Percentiles rank a stretch among this genome's conserved stretches.
Conservation (phyloP, 129 eudicot genomes). For the Tanacetum coccineum region DNA sequence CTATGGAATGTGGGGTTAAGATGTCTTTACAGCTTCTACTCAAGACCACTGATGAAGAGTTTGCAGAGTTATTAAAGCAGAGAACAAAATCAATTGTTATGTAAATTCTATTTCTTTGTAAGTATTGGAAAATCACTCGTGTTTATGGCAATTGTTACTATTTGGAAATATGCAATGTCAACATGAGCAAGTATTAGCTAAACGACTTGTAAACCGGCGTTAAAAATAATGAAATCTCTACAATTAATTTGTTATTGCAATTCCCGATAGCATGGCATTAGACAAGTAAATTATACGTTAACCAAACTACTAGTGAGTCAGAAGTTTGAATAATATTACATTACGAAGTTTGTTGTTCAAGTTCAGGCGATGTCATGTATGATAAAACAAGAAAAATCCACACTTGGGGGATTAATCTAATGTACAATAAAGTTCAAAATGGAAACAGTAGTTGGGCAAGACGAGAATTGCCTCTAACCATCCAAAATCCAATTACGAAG, state of each 20-base stretch:
- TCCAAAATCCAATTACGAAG: constrained; percentile 15
- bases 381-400: constrained; percentile 21
- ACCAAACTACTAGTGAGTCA: constrained; percentile 8
- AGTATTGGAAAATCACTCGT: constrained; percentile 11
- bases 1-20: constrained; percentile 42
- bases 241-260: neutral
- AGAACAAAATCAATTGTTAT: constrained; percentile 10
- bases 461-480: neutral
- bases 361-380: neutral
- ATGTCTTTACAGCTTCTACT: constrained; percentile 62
- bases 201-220: neutral
- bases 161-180: neutral
- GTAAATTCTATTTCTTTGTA: constrained; percentile 19
- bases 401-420: constrained; percentile 12
- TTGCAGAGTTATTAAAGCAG: constrained; percentile 44
- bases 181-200: neutral
- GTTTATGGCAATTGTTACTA: constrained; percentile 17
- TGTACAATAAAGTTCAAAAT: constrained; percentile 14
- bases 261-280: neutral
- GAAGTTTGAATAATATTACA: constrained; percentile 5
- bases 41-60: constrained; percentile 78
- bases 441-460: neutral
- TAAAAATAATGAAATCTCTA: neutral
- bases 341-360: constrained; percentile 15
- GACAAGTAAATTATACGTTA: too few relatives aligned